These are phyloP conservation scores for Phylloboletellus chloephorus DNA, from an alignment of 1,284 basidiomycete genomes.

Conservation along the genomic window DNA sequence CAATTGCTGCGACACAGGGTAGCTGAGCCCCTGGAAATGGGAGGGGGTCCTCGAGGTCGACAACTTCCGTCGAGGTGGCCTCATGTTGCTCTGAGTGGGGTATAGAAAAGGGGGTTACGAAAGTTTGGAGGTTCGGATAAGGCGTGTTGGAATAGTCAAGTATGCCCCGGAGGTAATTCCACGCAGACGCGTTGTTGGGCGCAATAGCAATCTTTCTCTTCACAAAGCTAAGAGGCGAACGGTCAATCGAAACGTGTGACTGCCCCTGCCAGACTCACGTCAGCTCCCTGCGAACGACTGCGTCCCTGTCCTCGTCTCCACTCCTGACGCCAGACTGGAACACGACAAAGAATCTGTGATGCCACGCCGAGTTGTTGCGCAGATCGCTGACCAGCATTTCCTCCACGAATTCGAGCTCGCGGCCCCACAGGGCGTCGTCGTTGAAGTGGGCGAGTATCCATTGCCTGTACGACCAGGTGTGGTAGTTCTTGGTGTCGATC, in stretches of 20 bases:
- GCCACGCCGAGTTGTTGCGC: conserved; percentile 97
- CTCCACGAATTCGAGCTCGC: conserved; percentile 77
- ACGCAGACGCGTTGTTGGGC: conserved; percentile 88
- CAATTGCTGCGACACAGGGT: conserved; percentile 73
- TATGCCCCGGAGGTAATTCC: conserved; percentile 88
- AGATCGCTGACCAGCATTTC: conserved; percentile 73
- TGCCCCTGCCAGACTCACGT: conserved; percentile 44
- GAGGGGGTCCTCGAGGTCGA: conserved; percentile 70
- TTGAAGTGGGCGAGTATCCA: conserved; percentile 85
- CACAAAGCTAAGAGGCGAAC: conserved; percentile 39
- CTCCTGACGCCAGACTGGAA: conserved; percentile 62
- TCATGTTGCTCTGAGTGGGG: conserved; percentile 28
- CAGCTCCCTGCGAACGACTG: conserved; percentile 60
- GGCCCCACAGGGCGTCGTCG: conserved; percentile 65
- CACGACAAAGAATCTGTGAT: conserved; percentile 93
- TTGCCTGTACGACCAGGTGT: conserved; percentile 93
- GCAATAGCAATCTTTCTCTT: conserved; percentile 80
- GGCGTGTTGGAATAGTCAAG: conserved; percentile 57
- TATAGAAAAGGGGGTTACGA: conserved; percentile 61
- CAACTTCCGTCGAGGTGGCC: conserved; percentile 37
- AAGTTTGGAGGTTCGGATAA: conserved; percentile 50
- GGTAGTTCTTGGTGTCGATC: conserved; percentile 88
- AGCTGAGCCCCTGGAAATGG: conserved; percentile 66
- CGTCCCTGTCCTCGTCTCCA: conserved; percentile 55
- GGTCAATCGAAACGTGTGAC: conserved; percentile 11